A percentile compares a stretch with the other conserved stretches of the same genome.
Evolutionary conservation across 2,329 filamentous ascomycete species (phyloP).

Genomic region (Teratosphaeria pseudoeucalypti): DNA sequence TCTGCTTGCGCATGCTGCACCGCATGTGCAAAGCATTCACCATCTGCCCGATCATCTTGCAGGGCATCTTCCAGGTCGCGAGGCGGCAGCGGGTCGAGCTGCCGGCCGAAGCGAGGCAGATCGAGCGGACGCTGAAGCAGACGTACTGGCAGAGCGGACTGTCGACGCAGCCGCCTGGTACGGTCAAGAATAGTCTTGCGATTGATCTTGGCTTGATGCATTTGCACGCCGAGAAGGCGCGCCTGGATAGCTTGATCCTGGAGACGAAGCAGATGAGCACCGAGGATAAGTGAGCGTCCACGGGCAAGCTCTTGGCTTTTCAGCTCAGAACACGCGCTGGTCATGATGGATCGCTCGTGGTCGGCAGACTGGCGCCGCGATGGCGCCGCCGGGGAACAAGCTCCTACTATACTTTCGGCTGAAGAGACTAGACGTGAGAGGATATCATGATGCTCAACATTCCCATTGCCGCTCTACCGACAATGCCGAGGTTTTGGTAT

Average conservation of each 20-base stretch:
- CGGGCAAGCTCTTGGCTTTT: too few species aligned
- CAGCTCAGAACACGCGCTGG: too few species aligned
- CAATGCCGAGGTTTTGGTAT: neutral
- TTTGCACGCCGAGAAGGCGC: neutral
- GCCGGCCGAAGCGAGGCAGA: neutral
- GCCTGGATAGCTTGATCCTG: neutral
- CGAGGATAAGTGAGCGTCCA: neutral
- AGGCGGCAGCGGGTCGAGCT: neutral
- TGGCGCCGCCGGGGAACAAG: neutral
- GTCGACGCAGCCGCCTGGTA: neutral
- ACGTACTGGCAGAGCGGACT: neutral
- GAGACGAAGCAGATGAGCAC: neutral
- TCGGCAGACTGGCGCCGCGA: neutral
- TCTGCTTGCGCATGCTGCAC: neutral
- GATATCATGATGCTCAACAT: neutral
- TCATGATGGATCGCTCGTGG: too few species aligned
- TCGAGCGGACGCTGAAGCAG: neutral
- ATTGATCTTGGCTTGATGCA: neutral
- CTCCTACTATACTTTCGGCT: neutral
- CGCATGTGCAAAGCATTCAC: neutral
- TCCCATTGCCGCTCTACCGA: neutral
- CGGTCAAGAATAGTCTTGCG: neutral
- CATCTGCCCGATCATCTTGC: neutral
- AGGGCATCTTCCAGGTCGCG: neutral
- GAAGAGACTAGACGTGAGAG: neutral